These are phyloP conservation scores for Aquilaria malaccensis DNA, from an alignment of 345 rosid genomes.

Conservation along the genomic window DNA sequence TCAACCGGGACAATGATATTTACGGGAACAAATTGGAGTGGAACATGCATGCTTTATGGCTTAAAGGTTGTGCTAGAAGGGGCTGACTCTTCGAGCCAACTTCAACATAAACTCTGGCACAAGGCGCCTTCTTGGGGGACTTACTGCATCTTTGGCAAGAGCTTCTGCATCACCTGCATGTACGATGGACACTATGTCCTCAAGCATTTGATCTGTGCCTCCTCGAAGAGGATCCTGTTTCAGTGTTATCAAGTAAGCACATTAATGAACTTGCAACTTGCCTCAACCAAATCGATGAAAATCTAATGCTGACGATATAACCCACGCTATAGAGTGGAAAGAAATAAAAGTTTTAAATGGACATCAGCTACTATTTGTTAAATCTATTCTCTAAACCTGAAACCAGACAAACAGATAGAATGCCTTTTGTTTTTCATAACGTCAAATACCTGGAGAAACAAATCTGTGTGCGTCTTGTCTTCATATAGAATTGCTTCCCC, in stretches of 20 bases:
- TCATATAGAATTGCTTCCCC: conserved; percentile 48
- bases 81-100: conserved; percentile 46
- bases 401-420: neutral
- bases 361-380: too few species aligned
- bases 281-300: too few species aligned
- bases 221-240: conserved; percentile 64
- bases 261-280: too few species aligned
- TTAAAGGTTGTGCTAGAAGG: conserved; percentile 23
- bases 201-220: conserved; percentile 48
- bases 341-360: too few species aligned
- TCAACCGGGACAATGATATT: too few species aligned
- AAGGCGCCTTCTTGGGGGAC: conserved; percentile 51
- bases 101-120: conserved; percentile 54
- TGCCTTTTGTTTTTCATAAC: neutral
- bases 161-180: conserved; percentile 37
- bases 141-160: conserved; percentile 32
- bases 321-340: too few species aligned
- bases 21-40: too few species aligned
- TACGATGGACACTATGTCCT: conserved; percentile 37
- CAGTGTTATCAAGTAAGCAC: too few species aligned
- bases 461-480: conserved; percentile 59
- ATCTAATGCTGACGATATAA: too few species aligned
- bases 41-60: too few species aligned
- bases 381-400: too few species aligned
- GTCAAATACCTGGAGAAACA: conserved; percentile 46